Base-by-base conservation (phyloP, 768 basidiomycete species). In the Suillus sp. region DNA sequence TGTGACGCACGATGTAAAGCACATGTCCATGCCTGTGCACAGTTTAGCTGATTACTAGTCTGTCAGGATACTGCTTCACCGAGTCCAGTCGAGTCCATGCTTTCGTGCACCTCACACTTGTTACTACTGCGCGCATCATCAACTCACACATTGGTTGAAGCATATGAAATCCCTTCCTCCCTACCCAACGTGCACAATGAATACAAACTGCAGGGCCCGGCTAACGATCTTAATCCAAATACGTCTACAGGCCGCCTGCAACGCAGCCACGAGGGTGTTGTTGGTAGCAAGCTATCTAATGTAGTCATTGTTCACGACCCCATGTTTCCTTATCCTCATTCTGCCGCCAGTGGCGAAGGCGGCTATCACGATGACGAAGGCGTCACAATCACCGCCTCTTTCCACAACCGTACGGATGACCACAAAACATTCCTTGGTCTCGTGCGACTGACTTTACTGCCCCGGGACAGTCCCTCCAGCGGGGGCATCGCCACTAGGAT, bases 261-360 rank as follows among this genome's bases (percentile, higher is more conserved):
- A 40, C 38, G 56, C 40, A 57, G 56, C 56, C 56, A 57, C 27
- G 56, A 57, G 11, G 56, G 56, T 40, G 56, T 57, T n/a, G 56
- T 57, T 20, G 56, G 56, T 27, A 57, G 38, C 56, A 57, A 30
- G 27, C 18, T 57, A 20, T 57, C 56, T 27, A 38, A 57, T 40
- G 56, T 57, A 40, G 56, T 57, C 38, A 20, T 57, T 30, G 56
- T 57, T 40, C 56, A 57, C 11, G 56, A 57, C 38, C 56, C 56
- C 34, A 40, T 57, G 56, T 57, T 57, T 42, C 56, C 56, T 57
- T 40, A 40, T 40, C 38, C 56, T 20, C 56, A 6, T 40, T 20
- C 38, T 57, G 18, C 56, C 38, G 9, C 18, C 14, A 30, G 50
- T 20, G 27, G 18, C 38, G 38, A 25, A 57, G 10, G 27, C 27